These are phyloP conservation scores for Auriculariales sp. DNA, from an alignment of 768 basidiomycete species.

Conservation along the genomic window DNA sequence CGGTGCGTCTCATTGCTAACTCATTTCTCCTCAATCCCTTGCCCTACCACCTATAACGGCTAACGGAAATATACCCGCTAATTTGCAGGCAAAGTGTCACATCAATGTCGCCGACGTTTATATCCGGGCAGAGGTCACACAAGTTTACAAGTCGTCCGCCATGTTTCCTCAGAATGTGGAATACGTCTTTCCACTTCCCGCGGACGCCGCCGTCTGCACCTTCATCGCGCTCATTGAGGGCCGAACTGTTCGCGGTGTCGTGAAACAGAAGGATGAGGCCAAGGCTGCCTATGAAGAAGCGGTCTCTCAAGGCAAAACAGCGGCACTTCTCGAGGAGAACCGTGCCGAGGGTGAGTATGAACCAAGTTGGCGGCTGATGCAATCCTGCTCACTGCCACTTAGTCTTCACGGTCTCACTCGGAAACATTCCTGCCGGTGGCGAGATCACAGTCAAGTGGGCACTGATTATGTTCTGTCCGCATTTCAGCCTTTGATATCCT, in stretches of 20 bases:
- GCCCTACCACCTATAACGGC: no score
- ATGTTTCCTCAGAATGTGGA: not conserved
- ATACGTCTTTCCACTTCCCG: slow-evolving; percentile 1
- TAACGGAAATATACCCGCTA: no score
- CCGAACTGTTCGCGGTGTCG: not conserved
- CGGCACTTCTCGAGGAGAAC: not conserved
- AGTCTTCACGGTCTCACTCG: slow-evolving; percentile 3
- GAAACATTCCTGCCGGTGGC: not conserved
- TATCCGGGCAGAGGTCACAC: not conserved
- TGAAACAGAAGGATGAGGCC: slow-evolving; percentile 1
- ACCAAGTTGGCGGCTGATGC: not conserved
- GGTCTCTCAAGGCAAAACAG: not conserved
- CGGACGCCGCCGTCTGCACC: not conserved
- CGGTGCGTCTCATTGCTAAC: no score
- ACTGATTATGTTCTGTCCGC: no score
- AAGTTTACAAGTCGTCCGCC: not conserved
- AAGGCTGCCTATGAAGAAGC: not conserved
- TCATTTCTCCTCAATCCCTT: no score
- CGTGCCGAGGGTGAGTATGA: not conserved
- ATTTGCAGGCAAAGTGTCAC: not conserved
- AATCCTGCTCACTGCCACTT: not conserved
- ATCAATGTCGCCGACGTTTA: not conserved
- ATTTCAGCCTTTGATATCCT: not conserved
- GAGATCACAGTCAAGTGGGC: not conserved
- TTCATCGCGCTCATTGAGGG: slow-evolving; percentile 2